Percentiles rank a stretch among this genome's conserved stretches.
Conservation (phyloP, 306 rosid genomes). For the Morella rubra region DNA sequence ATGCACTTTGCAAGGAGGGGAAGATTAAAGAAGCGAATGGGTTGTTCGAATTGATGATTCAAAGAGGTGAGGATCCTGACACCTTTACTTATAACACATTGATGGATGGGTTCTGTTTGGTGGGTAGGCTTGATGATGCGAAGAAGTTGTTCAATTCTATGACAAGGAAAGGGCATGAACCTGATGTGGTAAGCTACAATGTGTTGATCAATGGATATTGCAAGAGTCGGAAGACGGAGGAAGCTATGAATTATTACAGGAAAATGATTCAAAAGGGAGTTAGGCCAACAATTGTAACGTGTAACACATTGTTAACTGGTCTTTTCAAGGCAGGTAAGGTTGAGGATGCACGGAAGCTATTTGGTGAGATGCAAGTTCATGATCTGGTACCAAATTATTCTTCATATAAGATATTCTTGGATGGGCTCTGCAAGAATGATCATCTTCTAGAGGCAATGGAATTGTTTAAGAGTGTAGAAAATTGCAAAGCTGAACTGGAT, state of each 20-base stretch:
- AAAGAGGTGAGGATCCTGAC: conserved; percentile 34
- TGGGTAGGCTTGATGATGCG: conserved; percentile 33
- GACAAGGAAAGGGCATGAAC: conserved; percentile 32
- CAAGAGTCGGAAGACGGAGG: conserved; percentile 31
- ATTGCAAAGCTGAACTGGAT: conserved; percentile 14
- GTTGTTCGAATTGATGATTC: conserved; percentile 37
- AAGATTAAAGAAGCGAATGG: conserved; percentile 32
- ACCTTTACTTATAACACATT: conserved; percentile 30
- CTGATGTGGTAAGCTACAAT: conserved; percentile 26
- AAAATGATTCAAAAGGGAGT: conserved; percentile 37
- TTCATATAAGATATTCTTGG: conserved; percentile 28
- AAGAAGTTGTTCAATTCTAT: conserved; percentile 30
- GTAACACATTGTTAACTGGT: conserved; percentile 28
- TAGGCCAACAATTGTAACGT: conserved; percentile 31
- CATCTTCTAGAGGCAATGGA: conserved; percentile 42
- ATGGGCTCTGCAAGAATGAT: conserved; percentile 47
- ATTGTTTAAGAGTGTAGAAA: conserved; percentile 30
- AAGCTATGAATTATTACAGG: conserved; percentile 32
- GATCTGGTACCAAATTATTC: conserved; percentile 21
- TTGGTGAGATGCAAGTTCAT: conserved; percentile 36
- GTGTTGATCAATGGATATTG: conserved; percentile 42
- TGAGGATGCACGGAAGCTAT: conserved; percentile 36
- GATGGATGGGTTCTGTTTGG: conserved; percentile 42
- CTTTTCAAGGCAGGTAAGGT: conserved; percentile 36
- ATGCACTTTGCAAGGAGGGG: conserved; percentile 37